A percentile compares a stretch with the other conserved stretches of the same genome.
Conservation (phyloP, 2,329 filamentous ascomycete genomes). For the Penicillium nordicum region DNA sequence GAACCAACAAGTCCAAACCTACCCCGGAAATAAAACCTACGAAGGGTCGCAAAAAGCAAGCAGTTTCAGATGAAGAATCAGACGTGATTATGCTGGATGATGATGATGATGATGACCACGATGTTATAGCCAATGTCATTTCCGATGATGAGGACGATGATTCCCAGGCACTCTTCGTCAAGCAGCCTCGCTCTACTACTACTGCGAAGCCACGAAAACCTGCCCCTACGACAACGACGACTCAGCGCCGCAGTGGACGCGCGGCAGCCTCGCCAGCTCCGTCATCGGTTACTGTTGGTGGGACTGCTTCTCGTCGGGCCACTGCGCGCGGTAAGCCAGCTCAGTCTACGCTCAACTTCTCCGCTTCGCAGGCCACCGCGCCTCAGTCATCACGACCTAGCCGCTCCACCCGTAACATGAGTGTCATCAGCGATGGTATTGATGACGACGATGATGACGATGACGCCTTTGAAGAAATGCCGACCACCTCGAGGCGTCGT, state of each 20-base stretch:
- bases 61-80: constrained; percentile 39
- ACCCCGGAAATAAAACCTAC: constrained; percentile 25
- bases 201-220: constrained; percentile 26
- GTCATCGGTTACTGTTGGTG: constrained; percentile 32
- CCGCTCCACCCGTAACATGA: constrained; percentile 33
- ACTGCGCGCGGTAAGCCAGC: constrained; percentile 28
- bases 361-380: constrained; percentile 36
- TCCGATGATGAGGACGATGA: constrained; percentile 33
- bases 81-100: constrained; percentile 41
- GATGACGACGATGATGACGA: constrained; percentile 41
- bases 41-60: constrained; percentile 29
- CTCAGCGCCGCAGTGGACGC: constrained; percentile 26
- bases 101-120: constrained; percentile 25
- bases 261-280: constrained; percentile 33
- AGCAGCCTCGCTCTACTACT: constrained; percentile 31
- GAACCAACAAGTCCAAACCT: constrained; percentile 31
- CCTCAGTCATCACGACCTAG: constrained; percentile 28
- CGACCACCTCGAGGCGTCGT: constrained; percentile 20
- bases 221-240: constrained; percentile 14
- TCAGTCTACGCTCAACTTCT: constrained; percentile 45
- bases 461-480: constrained; percentile 47
- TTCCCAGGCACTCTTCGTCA: constrained; percentile 43
- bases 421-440: constrained; percentile 40
- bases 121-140: constrained; percentile 27
- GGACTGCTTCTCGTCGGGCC: constrained; percentile 26